phyloP scores from a whole-genome alignment of 331 rosid genomes.

The Acacia concinna region DNA sequence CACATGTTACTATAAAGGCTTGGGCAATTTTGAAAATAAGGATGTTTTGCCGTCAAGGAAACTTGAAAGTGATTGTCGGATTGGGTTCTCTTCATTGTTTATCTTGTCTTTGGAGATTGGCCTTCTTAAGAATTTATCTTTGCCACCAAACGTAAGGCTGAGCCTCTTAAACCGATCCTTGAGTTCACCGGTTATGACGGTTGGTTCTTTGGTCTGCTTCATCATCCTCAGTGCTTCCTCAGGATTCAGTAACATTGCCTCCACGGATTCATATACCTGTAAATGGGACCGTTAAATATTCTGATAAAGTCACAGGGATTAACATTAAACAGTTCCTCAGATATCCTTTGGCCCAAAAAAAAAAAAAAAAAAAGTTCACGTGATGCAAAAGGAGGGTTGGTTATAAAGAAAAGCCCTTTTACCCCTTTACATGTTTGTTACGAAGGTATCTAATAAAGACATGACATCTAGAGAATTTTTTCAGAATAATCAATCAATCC shows the following conservation, averaged over 20 bases:
- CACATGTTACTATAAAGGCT: slow-evolving; percentile 44
- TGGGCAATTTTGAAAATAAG: slow-evolving; percentile 70
- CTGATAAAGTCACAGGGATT: neutral
- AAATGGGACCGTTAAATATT: neutral
- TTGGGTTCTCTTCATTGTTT: slow-evolving; percentile 44
- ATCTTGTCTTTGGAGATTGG: slow-evolving; percentile 42
- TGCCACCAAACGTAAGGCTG: slow-evolving; percentile 67
- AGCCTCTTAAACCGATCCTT: slow-evolving; percentile 67
- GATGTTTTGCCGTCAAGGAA: slow-evolving; percentile 89
- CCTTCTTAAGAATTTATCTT: slow-evolving; percentile 55
- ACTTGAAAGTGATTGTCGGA: slow-evolving; percentile 65
- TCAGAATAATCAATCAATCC: neutral
- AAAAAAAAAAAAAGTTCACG: too few species aligned
- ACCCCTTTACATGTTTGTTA: too few species aligned
- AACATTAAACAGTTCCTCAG: neutral
- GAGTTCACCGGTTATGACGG: slow-evolving; percentile 38
- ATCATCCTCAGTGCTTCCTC: slow-evolving; percentile 63
- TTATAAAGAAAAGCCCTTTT: too few species aligned
- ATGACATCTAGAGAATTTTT: neutral
- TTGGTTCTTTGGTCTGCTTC: slow-evolving; percentile 60
- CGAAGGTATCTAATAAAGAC: neutral
- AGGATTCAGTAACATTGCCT: slow-evolving; percentile 74
- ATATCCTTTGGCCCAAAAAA: neutral
- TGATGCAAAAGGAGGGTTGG: too few species aligned
- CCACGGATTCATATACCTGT: slow-evolving; percentile 90